Base-by-base conservation (phyloP, 176 grass and related monocot genomes). In the Panicum miliaceum region DNA sequence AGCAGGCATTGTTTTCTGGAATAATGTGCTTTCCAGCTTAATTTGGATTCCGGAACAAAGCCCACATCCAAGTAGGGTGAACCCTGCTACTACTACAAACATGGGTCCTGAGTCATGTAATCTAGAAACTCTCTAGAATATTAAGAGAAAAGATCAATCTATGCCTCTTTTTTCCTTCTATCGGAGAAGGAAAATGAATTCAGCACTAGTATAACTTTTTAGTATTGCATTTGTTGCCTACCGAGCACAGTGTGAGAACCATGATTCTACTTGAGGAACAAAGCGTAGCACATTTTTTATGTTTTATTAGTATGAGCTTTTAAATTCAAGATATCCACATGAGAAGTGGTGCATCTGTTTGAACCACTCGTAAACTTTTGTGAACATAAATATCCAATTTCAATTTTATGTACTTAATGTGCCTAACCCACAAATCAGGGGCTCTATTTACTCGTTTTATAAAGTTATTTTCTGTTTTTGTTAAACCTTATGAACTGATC, bases 381-480 rank as follows among this genome's bases (percentile, higher is more conserved):
- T 40, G 73, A 50, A 36, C 18, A 75, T n/a, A 75, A 73, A 53
- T 53, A 53, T 22, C 27, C 8, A 53, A 2, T 75, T 74, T 52
- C 19, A 36, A 23, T 9, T 15, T 57, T 19, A 52, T 51, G 70
- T 36, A 52, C 16, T 8, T 71, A 48, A 13, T 71, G 70, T 51
- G 25, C 8, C 8, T 35, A 53, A 27, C 8, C 12, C 25, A 32
- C 45, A 73, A 51, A 34, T 73, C 51, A 46, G 23, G 20, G 1
- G 23, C 4, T 14, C 15, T 11, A 12, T 36, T 2, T 67, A 67
- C 64, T 67, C 34, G 51, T 56, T 6, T 38, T 6, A 20, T 8
- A 47, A 47, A 15, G 36, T 34, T 48, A 25, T 50, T 73, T 83
- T 48, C 12, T 84, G 47, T 35, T 65, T 13, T 74, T 83, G 56